Base-by-base conservation (phyloP, 345 rosid genomes). In the Brassica napus region DNA sequence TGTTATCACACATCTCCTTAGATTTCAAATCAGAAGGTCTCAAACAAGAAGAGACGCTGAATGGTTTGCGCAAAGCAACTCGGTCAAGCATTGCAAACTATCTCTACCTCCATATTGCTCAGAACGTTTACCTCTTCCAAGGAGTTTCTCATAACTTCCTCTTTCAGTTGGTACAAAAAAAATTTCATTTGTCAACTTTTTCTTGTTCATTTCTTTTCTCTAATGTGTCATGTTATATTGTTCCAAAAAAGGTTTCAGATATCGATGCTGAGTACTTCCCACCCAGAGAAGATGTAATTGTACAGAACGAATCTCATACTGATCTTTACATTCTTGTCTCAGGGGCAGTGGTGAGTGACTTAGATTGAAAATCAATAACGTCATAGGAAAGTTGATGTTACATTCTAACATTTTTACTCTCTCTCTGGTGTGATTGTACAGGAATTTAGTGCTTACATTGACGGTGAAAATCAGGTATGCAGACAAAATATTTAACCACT, bases 251-350 rank as follows among this genome's bases (percentile, higher is more conserved):
- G 98, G 97, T 90, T 81, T 83, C 94, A 70, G 97, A 91, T 82
- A 85, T 91, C 85, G 98, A 94, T 55, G 95, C 98, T 0, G 97
- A 94, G 84, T 94, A 94, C 77, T 94, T 92, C 81, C 95, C 98
- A 55, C 98, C 98, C 5, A 87, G 79, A 86, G 95, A 90, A 82
- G 92, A 92, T 32, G 86, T 92, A 18, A 82, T 92, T 26, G 83
- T 90, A 86, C 88, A 89, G 82, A 86, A 90, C 11, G 97, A 94
- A 86, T 84, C 92, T 77, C 92, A 95, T 18, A 88, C 92, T 0
- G 93, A 90, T 69, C 86, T 91, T 62, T 92, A 94, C 81, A 83
- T 94, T 57, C 72, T 94, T 5, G 98, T 94, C 79, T 90, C 98
- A 52, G 98, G 98, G 66, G 77, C 87, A 77, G 97, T 80, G 85